Base-by-base conservation (phyloP, 495 filamentous ascomycete species). In the Talaromyces liani region DNA sequence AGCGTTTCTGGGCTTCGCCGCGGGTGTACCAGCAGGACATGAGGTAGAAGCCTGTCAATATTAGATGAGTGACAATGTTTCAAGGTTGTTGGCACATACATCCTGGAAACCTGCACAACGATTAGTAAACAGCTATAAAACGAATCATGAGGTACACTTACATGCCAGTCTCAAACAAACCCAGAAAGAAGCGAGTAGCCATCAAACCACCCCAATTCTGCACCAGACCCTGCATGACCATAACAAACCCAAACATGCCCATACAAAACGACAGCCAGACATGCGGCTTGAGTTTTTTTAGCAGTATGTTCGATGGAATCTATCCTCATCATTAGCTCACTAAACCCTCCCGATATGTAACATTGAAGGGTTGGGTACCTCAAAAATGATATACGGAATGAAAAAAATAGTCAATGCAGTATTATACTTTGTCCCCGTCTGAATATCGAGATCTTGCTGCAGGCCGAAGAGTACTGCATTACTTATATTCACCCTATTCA, bases 1-100 rank as follows among this genome's bases (percentile, higher is more conserved):
- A 97, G 22, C 93, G 85, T 70, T 89, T 90, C 75, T 96, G 92
- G 2, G 92, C 91, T 77, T 97, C 93, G 24, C 77, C 78, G 29
- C 92, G 86, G 64, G 87, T 87, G 68, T 98, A 98, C 91, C 92
- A 96, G 88, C 91, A 92, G 39, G 86, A 83, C 67, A 91, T 80
- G 2, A 95, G 77, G 72, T 93, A 94, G 72, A 93, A 91, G n/a
- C 88, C 83, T 74, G 68, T 58, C 51, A 63, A 64, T 27, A 45
- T 65, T 47, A 63, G 29, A n/a, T 34, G 10, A 34, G 3, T 56
- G 27, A 27, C 4, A 5, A 27, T 29, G n/a, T 18, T 3, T 12
- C 1, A 25, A 22, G 25, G 33, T 6, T 9, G 3, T 55, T 4
- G 25, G 5, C 25, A 72, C 71, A 62, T 70, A 75, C 75, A 82